phyloP scores from a whole-genome alignment of 2,329 filamentous ascomycete species.

The Zalaria obscura region DNA sequence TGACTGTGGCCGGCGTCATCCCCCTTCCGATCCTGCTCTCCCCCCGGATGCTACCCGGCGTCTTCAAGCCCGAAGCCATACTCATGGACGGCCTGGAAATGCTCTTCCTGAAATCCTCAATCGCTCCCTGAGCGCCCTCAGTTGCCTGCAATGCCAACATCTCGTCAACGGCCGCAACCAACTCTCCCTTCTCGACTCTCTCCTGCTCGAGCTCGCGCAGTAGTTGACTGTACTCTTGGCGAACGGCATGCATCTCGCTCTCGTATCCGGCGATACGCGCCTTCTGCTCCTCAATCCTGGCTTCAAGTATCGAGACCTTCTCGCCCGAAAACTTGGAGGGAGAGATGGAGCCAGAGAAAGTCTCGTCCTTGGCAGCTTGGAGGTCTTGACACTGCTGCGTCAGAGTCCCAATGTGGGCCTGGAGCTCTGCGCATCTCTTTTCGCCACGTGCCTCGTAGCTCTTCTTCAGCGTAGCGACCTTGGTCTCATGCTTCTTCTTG shows the following conservation, averaged over 20 bases:
- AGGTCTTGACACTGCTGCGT: conserved; percentile 63
- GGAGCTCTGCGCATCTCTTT: conserved; percentile 70
- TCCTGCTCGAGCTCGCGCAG: conserved; percentile 55
- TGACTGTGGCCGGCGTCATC: conserved; percentile 12
- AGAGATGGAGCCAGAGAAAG: conserved; percentile 41
- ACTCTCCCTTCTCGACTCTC: conserved; percentile 69
- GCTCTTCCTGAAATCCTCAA: conserved; percentile 40
- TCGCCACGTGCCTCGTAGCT: conserved; percentile 77
- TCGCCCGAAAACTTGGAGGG: conserved; percentile 5
- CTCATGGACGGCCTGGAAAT: conserved; percentile 33
- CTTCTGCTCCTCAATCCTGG: conserved; percentile 47
- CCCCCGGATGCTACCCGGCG: conserved; percentile 32
- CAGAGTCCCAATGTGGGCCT: conserved; percentile 55
- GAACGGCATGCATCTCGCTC: conserved; percentile 53
- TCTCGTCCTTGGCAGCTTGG: conserved; percentile 49
- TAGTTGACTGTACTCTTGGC: conserved; percentile 55
- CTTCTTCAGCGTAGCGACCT: conserved; percentile 76
- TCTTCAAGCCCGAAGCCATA: conserved; percentile 36
- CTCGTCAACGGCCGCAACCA: conserved; percentile 70
- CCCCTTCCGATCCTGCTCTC: conserved; percentile 33
- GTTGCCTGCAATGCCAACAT: conserved; percentile 55
- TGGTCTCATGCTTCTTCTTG: conserved; percentile 94
- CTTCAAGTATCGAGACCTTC: conserved; percentile 10
- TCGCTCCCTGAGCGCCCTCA: conserved; percentile 24
- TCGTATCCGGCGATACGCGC: conserved; percentile 64